These are phyloP conservation scores for Emergomyces pasteurianus DNA, from an alignment of 2,329 filamentous ascomycete species.

Conservation along the genomic window DNA sequence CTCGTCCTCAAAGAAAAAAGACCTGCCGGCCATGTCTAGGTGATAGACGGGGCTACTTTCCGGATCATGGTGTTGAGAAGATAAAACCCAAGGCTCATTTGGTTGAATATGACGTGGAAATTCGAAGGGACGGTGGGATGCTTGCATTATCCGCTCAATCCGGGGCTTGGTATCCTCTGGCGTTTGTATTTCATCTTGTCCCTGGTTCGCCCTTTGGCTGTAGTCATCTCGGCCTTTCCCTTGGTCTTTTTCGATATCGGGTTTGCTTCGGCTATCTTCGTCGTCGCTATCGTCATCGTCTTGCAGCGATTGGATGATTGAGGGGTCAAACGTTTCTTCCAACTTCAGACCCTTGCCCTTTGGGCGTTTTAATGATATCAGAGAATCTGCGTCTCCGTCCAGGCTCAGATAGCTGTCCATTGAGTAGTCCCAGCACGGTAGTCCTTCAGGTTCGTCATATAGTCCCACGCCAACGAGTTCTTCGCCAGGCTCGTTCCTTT, in stretches of 20 bases:
- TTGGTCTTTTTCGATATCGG: conserved; percentile 20
- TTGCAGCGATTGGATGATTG: conserved; percentile 39
- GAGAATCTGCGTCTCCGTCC: neutral
- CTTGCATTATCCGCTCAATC: neutral
- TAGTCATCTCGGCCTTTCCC: neutral
- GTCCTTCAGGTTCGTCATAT: conserved; percentile 56
- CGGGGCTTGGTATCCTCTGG: neutral
- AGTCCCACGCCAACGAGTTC: conserved; percentile 73
- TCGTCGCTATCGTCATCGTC: conserved; percentile 43
- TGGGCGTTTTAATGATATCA: conserved; percentile 39
- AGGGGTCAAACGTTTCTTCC: conserved; percentile 62
- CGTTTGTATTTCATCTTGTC: neutral
- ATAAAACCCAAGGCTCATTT: neutral
- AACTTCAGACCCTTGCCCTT: conserved; percentile 65
- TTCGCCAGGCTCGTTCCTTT: conserved; percentile 51
- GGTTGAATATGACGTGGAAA: neutral
- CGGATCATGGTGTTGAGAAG: neutral
- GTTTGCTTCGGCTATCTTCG: conserved; percentile 44
- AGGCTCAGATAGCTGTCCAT: neutral
- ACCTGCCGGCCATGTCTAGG: conserved; percentile 4
- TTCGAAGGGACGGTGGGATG: neutral
- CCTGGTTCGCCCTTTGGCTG: neutral
- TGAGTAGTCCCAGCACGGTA: conserved; percentile 43
- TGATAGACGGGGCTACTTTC: neutral
- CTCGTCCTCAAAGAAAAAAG: conserved; percentile 13